Percentiles rank a stretch among this genome's conserved stretches.
Evolutionary conservation across 768 basidiomycete species (phyloP).

Genomic region (Strobilomyces confusus): DNA sequence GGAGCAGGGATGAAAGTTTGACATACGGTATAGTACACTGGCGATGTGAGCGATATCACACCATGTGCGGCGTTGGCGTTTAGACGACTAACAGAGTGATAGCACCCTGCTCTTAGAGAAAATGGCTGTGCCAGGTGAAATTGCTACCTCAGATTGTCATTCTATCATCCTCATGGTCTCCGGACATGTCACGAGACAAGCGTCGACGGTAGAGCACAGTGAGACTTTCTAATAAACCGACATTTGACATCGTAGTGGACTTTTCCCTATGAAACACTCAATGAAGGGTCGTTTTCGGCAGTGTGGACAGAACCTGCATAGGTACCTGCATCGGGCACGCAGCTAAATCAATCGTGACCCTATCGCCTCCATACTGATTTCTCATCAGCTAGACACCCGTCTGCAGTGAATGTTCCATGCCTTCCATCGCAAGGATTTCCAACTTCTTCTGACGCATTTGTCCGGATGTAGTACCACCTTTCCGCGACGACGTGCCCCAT

Average conservation of each 20-base stretch:
- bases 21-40: constrained; percentile 51
- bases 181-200: constrained; percentile 65
- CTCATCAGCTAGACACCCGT: constrained; percentile 38
- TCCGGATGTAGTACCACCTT: constrained; percentile 28
- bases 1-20: constrained; percentile 29
- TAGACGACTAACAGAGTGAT: not conserved
- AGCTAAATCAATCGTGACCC: too few relatives aligned
- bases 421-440: constrained; percentile 48
- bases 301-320: too few relatives aligned
- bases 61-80: too few relatives aligned
- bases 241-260: not conserved
- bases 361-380: constrained; percentile 15
- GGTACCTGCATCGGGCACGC: too few relatives aligned
- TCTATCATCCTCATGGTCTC: constrained; percentile 57
- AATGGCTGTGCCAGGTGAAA: constrained; percentile 54
- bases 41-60: constrained; percentile 50
- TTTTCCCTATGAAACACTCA: not conserved
- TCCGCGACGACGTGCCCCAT: constrained; percentile 39
- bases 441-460: constrained; percentile 45
- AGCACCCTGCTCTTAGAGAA: constrained; percentile 71
- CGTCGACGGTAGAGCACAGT: constrained; percentile 50
- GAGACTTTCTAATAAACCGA: constrained; percentile 46
- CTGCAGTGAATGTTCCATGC: constrained; percentile 45
- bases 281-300: not conserved
- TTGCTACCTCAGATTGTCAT: constrained; percentile 61